These are phyloP conservation scores for Mortierella hygrophila DNA, from an alignment of 192 early-diverging fungal species.

Conservation along the genomic window DNA sequence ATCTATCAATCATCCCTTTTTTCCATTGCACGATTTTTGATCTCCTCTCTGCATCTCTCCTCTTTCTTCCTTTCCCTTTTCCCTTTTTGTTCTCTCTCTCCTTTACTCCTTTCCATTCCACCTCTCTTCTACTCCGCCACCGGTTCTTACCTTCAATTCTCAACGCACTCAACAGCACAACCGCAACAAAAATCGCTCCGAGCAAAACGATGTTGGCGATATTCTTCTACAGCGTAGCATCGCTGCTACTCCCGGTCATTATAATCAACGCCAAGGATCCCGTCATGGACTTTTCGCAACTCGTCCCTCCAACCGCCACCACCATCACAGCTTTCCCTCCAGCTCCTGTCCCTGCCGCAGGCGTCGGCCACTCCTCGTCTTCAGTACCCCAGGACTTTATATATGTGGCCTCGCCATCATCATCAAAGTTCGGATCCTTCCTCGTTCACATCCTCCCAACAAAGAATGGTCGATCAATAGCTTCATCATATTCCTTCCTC, in stretches of 20 bases:
- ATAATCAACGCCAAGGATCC: constrained; percentile 35
- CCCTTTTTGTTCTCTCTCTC: not conserved
- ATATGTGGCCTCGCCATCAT: not conserved
- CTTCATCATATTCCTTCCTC: not conserved
- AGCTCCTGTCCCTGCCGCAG: not conserved
- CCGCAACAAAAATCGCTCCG: not conserved
- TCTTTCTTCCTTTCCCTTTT: not conserved
- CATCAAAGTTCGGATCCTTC: constrained; percentile 1
- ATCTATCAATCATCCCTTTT: not conserved
- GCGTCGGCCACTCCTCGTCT: not conserved
- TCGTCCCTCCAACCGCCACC: constrained; percentile 19
- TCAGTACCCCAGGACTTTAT: not conserved
- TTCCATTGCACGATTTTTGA: not conserved
- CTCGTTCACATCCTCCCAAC: not conserved
- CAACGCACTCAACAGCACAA: not conserved
- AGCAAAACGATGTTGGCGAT: constrained; percentile 13
- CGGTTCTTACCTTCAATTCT: not conserved
- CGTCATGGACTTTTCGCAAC: constrained; percentile 22
- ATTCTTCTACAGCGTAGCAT: constrained; percentile 21
- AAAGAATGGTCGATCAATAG: not conserved
- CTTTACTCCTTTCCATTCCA: not conserved
- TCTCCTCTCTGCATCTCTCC: too few relatives aligned
- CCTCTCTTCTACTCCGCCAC: not conserved
- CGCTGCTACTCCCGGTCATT: constrained; percentile 14
- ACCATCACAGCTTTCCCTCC: not conserved